Evolutionary conservation across 345 rosid species (phyloP), one percentile per base, ranked within the genome.

Genomic region (Hevea brasiliensis): DNA sequence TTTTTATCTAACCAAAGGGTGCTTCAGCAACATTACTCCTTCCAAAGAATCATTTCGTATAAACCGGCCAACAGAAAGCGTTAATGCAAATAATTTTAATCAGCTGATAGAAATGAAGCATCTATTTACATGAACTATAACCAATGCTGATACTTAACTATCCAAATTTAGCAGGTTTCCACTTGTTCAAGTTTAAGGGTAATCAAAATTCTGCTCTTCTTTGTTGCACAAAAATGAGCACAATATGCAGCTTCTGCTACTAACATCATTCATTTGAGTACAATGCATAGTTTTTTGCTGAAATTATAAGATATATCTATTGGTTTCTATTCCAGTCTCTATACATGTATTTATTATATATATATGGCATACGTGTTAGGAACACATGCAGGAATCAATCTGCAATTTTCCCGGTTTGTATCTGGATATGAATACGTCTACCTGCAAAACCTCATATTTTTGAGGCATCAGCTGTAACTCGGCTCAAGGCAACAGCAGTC

Each of bases 401-500:
- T 51, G 4, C 7, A 2, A 29, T 1, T 41, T 51, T 51, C 68
- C 50, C 2, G 47, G n/a, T 47, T 13, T 13, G 37, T 32, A 40
- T 20, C 2, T 40, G 8, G 23, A 27, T 15, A 68, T 21, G 32
- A 8, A 4, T 48, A 40, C 59, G 27, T 8, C 26, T 27, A 15
- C 21, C 27, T 26, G 64, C 56, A 70, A 50, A 32, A 29, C 23
- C 69, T 85, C 77, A 88, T 73, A 94, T 90, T 80, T 90, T 90
- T 42, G 92, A 90, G 71, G 89, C 90, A 83, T 95, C 98, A 3
- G 88, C 71, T 4, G 78, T 72, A 26, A 74, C 77, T 12, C 80
- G 84, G 80, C 81, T 64, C 73, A 87, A 79, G 18, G 91, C 91
- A 71, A 82, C 21, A 3, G 90, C 91, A 0, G 89, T 80, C 83